phyloP scores from a whole-genome alignment of 495 filamentous ascomycete genomes.

The Barbatosphaeria neglecta region DNA sequence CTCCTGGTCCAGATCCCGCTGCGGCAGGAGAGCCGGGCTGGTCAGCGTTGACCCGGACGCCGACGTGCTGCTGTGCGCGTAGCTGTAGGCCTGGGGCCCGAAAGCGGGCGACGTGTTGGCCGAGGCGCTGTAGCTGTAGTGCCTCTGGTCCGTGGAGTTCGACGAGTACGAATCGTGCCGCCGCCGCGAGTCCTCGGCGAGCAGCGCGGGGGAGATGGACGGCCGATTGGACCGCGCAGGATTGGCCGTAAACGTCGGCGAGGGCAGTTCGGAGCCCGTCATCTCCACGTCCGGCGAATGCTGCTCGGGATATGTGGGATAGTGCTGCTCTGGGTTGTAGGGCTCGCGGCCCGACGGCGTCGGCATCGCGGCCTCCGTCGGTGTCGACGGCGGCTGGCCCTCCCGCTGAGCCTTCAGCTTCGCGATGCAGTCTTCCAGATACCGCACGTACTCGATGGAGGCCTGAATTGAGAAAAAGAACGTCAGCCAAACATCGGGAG shows the following conservation, averaged over 20 bases:
- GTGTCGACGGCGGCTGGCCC: slow-evolving; percentile 6
- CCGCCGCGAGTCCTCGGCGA: slow-evolving; percentile 24
- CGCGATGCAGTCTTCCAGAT: slow-evolving; percentile 78
- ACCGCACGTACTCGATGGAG: slow-evolving; percentile 92
- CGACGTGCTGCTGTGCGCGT: slow-evolving; percentile 14
- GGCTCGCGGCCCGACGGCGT: slow-evolving; percentile 11
- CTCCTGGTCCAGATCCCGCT: slow-evolving; percentile 55
- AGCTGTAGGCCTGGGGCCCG: slow-evolving; percentile 23
- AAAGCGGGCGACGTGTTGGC: slow-evolving; percentile 35
- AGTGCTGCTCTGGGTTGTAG: slow-evolving; percentile 15
- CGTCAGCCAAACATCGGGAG: slow-evolving; percentile 1
- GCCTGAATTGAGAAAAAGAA: slow-evolving; percentile 44
- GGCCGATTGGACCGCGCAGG: slow-evolving; percentile 22
- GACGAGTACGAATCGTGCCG: slow-evolving; percentile 38
- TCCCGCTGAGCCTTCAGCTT: slow-evolving; percentile 59
- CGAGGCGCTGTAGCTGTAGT: slow-evolving; percentile 34
- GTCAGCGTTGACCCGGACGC: slow-evolving; percentile 31
- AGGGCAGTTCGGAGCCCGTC: slow-evolving; percentile 24
- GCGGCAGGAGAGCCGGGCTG: slow-evolving; percentile 36
- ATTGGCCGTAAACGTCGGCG: slow-evolving; percentile 20
- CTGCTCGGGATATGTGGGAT: slow-evolving; percentile 3
- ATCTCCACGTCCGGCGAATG: slow-evolving; percentile 36
- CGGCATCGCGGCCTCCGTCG: slow-evolving; percentile 9
- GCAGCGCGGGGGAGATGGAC: slow-evolving; percentile 36
- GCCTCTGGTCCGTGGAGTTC: slow-evolving; percentile 26